Base-by-base conservation (phyloP, 768 basidiomycete species). In the Mycena vulgaris region DNA sequence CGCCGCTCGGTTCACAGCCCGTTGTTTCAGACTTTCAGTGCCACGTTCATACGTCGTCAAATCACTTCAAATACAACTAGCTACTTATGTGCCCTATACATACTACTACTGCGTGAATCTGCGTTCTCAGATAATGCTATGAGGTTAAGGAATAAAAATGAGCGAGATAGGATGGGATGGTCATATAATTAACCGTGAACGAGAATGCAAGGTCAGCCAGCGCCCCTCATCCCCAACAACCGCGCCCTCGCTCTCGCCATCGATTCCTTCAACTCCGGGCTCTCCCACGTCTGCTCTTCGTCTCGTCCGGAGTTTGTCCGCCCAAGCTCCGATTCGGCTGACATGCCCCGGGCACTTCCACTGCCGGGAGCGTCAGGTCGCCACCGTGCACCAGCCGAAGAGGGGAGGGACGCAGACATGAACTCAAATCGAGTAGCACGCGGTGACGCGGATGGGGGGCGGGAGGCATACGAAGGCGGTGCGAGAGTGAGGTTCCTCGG, bases 201-300 rank as follows among this genome's bases (percentile, higher is more conserved):
- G 27, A 30, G 49, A n/a, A 48, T 42, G 40, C 14, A 25, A 37
- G 55, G 48, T 69, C 63, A 73, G 21, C 71, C 67, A 37, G 63
- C 59, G 37, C 53, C 64, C 42, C 66, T 63, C 72, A 55, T 69
- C 48, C 59, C 70, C 70, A 81, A 68, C 55, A 83, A 65, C 68
- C 81, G 78, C 45, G 86, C 87, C 33, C 93, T 82, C 11, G 93
- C 93, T 10, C 84, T 82, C 79, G 89, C 89, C 93, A 94, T 95
- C 30, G 86, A 87, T 80, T 92, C 90, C 64, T 87, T 85, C 42
- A 95, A 76, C 81, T 92, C 90, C 1, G 89, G 85, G 75, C 91
- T 93, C 78, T 88, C 83, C 86, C 89, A 92, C 11, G 82, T 75
- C 49, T 84, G 81, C 57, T 89, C 89, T 72, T 91, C 91, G 64